Conservation (phyloP, 192 early-diverging fungal genomes). For the Diversispora eburnea region DNA sequence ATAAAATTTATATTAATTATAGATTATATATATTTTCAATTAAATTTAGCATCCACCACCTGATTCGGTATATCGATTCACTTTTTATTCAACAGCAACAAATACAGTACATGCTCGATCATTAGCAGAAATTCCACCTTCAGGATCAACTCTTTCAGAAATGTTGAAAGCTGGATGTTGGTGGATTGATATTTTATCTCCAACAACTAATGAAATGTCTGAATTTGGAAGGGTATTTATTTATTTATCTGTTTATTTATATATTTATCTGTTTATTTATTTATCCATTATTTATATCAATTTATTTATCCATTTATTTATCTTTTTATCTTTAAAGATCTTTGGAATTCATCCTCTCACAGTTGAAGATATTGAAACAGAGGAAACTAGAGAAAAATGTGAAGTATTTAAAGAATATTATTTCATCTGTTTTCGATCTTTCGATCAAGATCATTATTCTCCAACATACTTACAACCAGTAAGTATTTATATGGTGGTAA, state of each 20-base stretch:
- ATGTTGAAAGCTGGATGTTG: conserved; percentile 54
- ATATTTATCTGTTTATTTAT: background rate
- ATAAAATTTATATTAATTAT: background rate
- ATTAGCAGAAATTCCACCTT: conserved; percentile 31
- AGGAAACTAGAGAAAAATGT: conserved; percentile 91
- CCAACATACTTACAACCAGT: conserved; percentile 62
- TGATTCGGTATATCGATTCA: conserved; percentile 29
- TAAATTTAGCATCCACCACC: conserved; percentile 28
- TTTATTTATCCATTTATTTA: no score
- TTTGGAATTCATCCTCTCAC: conserved; percentile 78
- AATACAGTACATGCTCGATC: conserved; percentile 38
- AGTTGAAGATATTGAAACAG: conserved; percentile 82
- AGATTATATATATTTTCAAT: conserved; percentile 5
- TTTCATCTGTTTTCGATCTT: conserved; percentile 84
- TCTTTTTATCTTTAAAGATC: conserved; percentile 31
- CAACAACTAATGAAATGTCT: conserved; percentile 55
- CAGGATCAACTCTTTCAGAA: conserved; percentile 34
- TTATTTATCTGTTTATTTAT: background rate
- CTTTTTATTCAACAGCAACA: conserved; percentile 37
- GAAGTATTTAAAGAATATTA: conserved; percentile 86
- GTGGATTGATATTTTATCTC: conserved; percentile 67
- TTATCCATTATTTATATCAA: background rate
- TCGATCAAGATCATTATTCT: conserved; percentile 63
- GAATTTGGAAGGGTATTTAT: conserved; percentile 50
- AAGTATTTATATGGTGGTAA: conserved; percentile 62